Conservation (phyloP, 805 yeast genomes). For the Lipomyces kockii region DNA sequence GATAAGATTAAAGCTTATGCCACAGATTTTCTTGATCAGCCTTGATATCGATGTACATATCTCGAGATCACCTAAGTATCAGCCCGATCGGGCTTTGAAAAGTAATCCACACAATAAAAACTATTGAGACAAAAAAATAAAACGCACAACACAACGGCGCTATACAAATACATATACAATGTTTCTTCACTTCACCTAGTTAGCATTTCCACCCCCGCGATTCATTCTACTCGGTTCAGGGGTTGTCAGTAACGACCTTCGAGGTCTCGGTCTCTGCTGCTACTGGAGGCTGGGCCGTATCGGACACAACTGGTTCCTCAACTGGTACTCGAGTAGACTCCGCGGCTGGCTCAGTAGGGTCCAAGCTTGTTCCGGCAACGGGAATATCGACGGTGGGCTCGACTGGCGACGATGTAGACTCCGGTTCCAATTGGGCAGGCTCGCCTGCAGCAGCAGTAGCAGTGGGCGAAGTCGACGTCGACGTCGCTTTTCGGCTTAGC, state of each 20-base stretch:
- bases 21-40: background rate
- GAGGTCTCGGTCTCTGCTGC: background rate
- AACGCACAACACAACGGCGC: background rate
- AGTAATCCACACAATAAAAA: too few species aligned
- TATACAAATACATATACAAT: background rate
- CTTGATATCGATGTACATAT: background rate
- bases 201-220: background rate
- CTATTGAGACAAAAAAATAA: background rate
- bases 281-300: background rate
- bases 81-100: too few species aligned
- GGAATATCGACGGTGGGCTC: slow-evolving; percentile 1
- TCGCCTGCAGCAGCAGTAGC: background rate
- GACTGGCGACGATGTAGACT: slow-evolving; percentile 12
- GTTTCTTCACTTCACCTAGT: background rate
- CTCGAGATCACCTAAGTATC: background rate
- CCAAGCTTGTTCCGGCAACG: slow-evolving; percentile 3
- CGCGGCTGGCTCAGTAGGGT: background rate
- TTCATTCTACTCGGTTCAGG: background rate
- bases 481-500: slow-evolving; percentile 15
- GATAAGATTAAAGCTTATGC: slow-evolving; percentile 7
- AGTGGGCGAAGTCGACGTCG: slow-evolving; percentile 11
- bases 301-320: background rate
- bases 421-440: background rate
- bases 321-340: slow-evolving; percentile 9
- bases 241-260: background rate